These are phyloP conservation scores for Rhodotorula sphaerocarpa DNA, from an alignment of 768 basidiomycete genomes.

Conservation along the genomic window DNA sequence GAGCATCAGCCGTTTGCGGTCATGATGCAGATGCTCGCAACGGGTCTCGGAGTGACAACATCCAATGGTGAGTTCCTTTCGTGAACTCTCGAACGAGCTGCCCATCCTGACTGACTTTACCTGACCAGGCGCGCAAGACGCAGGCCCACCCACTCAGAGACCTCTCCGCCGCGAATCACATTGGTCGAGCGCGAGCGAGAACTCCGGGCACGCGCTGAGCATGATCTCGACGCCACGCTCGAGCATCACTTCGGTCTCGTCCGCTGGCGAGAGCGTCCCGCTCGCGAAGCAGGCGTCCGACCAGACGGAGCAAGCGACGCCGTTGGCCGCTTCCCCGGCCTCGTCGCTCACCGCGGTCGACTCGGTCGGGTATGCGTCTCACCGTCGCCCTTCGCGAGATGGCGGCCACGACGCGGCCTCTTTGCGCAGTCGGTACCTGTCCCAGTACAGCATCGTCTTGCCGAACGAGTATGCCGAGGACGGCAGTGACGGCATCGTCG, in stretches of 20 bases:
- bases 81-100: no score
- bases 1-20: conserved; percentile 22
- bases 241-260: no score
- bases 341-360: no score
- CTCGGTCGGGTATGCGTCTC: neutral
- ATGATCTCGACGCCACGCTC: no score
- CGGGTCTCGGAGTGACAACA: conserved; percentile 11
- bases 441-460: conserved; percentile 21
- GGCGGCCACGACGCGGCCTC: neutral
- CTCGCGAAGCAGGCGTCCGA: no score
- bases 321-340: no score
- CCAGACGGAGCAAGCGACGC: no score
- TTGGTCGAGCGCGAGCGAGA: neutral
- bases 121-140: no score
- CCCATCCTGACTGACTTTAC: no score
- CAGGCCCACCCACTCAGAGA: neutral
- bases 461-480: neutral
- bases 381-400: conserved; percentile 4
- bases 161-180: neutral
- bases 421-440: conserved; percentile 3
- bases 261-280: no score
- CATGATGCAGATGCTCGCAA: conserved; percentile 32
- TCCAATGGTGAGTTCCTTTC: neutral
- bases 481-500: conserved; percentile 6
- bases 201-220: no score